Conservation (phyloP, 441 rosid species). For the Aquilaria agallochum region DNA sequence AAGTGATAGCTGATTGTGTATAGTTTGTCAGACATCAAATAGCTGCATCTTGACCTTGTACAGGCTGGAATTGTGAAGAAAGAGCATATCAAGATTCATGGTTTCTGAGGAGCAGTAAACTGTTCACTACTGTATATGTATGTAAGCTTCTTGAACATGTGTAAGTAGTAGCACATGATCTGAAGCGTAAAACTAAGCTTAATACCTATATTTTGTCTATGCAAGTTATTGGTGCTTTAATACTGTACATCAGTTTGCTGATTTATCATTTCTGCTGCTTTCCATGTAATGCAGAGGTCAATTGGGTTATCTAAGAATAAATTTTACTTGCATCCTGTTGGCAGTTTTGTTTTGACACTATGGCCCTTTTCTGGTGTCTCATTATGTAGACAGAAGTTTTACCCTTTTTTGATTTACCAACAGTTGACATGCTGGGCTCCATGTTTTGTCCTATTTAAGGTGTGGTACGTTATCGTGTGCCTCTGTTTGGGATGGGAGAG, state of each 20-base stretch:
- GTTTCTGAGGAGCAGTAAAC: neutral
- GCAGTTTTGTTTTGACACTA: too few species aligned
- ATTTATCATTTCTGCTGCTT: neutral
- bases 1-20: neutral
- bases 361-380: too few species aligned
- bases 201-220: neutral
- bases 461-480: too few species aligned
- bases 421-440: too few species aligned
- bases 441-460: too few species aligned
- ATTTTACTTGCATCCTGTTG: neutral
- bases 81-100: slow-evolving; percentile 2
- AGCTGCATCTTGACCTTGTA: neutral
- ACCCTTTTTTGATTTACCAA: too few species aligned
- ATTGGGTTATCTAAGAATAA: neutral
- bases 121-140: neutral
- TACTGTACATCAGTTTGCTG: neutral
- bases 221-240: too few species aligned
- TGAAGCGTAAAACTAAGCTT: neutral
- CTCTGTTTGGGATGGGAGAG: too few species aligned
- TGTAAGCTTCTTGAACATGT: neutral
- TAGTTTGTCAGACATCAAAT: neutral
- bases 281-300: neutral
- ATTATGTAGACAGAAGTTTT: too few species aligned
- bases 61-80: slow-evolving; percentile 2
- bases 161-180: neutral